Conservation (phyloP, 805 yeast species). For the Saitoella complicata region DNA sequence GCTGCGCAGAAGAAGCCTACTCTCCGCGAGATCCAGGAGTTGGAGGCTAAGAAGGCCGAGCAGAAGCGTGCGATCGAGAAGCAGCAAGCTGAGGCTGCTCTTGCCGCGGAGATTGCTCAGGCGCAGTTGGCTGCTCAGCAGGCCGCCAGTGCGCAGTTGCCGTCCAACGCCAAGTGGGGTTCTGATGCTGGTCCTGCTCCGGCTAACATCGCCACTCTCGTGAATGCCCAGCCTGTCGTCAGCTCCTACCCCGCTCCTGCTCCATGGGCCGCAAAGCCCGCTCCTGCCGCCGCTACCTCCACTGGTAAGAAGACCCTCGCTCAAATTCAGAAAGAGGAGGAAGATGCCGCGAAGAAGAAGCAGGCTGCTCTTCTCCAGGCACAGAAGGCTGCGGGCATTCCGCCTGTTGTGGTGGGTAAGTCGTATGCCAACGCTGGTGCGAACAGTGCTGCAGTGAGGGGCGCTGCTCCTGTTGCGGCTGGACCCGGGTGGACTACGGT, state of each 20-base stretch:
- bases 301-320: constrained; percentile 20
- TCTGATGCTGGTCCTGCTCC: constrained; percentile 2
- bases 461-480: constrained; percentile 3
- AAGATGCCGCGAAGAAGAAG: constrained; percentile 14
- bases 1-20: constrained; percentile 12
- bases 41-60: constrained; percentile 14
- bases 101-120: constrained; percentile 5
- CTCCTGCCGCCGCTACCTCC: constrained; percentile 10
- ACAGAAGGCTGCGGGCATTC: constrained; percentile 1
- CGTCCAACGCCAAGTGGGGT: constrained; percentile 16
- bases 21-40: constrained; percentile 20
- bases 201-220: neutral
- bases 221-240: neutral
- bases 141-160: constrained; percentile 12
- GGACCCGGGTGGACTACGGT: constrained; percentile 19
- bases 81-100: constrained; percentile 4
- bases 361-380: neutral
- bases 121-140: constrained; percentile 8
- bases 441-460: no score
- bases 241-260: neutral
- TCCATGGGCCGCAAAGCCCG: constrained; percentile 8
- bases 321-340: constrained; percentile 26
- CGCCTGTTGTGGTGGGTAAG: neutral
- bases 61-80: constrained; percentile 8
- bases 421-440: constrained; percentile 3